Evolutionary conservation across 2,329 filamentous ascomycete genomes (phyloP).

Genomic region (Cladorrhinum sp.): DNA sequence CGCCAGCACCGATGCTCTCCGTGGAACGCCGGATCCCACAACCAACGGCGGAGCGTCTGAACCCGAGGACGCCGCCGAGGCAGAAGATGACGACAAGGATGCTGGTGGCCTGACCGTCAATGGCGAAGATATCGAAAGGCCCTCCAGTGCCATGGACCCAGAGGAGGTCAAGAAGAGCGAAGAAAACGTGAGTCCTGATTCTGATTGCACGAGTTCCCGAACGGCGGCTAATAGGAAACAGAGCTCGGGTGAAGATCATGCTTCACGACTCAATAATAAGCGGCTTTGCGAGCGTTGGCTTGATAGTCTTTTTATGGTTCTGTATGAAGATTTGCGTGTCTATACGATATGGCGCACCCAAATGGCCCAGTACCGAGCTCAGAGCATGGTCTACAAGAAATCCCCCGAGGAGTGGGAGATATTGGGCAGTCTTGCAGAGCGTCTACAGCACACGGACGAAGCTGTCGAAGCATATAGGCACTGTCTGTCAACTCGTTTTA

Average conservation of each 20-base stretch:
- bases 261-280: constrained; percentile 95
- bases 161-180: constrained; percentile 70
- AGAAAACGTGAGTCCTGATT: constrained; percentile 57
- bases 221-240: constrained; percentile 30
- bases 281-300: constrained; percentile 96
- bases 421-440: constrained; percentile 84
- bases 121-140: constrained; percentile 63
- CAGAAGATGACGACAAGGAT: constrained; percentile 33
- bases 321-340: constrained; percentile 95
- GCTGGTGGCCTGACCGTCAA: constrained; percentile 31
- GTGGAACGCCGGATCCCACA: constrained; percentile 62
- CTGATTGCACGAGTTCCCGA: not conserved
- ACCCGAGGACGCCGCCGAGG: constrained; percentile 33
- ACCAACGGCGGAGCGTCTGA: constrained; percentile 44
- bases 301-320: constrained; percentile 97
- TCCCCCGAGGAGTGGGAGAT: constrained; percentile 98
- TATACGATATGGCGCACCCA: constrained; percentile 99
- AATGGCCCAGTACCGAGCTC: constrained; percentile 90
- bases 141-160: constrained; percentile 73
- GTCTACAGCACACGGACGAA: constrained; percentile 88
- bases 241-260: constrained; percentile 65
- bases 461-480: constrained; percentile 89
- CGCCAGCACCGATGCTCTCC: constrained; percentile 75
- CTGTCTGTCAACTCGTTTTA: constrained; percentile 84
- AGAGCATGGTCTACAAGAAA: constrained; percentile 95